These are phyloP conservation scores for Thozetella sp. DNA, from an alignment of 495 filamentous ascomycete species.

Conservation along the genomic window DNA sequence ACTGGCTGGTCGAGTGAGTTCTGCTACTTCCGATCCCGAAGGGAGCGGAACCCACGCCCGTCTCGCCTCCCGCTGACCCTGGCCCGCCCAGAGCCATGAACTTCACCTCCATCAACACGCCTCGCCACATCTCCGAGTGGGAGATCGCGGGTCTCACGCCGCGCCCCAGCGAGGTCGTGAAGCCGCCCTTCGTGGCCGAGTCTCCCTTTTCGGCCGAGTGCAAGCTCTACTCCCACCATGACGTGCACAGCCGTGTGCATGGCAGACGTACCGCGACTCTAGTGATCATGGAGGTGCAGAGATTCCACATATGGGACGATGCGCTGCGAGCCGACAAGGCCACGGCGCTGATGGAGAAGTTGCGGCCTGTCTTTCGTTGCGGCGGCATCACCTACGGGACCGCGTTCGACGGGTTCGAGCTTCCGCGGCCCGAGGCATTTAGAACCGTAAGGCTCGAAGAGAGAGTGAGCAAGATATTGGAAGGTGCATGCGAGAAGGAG, in stretches of 20 bases:
- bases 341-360: neutral
- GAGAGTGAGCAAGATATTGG: neutral
- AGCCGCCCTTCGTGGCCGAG: neutral
- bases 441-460: neutral
- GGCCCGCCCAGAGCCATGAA: neutral
- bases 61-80: neutral
- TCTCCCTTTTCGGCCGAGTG: neutral
- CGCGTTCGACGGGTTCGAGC: neutral
- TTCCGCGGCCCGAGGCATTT: neutral
- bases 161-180: neutral
- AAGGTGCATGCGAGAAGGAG: neutral
- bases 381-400: neutral
- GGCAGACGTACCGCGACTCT: neutral
- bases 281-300: neutral
- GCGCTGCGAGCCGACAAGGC: neutral
- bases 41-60: no score
- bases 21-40: neutral
- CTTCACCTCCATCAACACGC: neutral
- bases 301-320: neutral
- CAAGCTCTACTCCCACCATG: conserved; percentile 1
- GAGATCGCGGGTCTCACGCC: neutral
- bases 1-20: neutral
- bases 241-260: neutral
- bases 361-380: neutral
- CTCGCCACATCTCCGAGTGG: neutral